Conservation (phyloP, 139 green algal genomes). For the Chlorella sp. region DNA sequence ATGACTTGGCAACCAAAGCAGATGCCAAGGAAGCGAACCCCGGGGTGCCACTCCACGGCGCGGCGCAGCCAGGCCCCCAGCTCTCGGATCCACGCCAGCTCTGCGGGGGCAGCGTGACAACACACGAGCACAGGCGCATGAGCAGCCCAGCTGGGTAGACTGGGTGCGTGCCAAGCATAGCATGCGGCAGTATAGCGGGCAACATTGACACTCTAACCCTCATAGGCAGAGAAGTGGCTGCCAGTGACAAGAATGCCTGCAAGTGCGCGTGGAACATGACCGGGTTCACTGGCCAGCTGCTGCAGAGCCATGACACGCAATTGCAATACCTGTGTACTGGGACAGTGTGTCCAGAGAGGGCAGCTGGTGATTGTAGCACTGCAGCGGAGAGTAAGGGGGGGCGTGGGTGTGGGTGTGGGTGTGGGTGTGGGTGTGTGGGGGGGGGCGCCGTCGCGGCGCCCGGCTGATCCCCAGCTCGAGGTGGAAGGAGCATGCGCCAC, state of each 20-base stretch:
- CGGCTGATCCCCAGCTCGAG: too few species aligned
- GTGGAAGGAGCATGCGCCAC: too few species aligned
- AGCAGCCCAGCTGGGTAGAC: too few species aligned
- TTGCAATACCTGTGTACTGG: conserved; percentile 15
- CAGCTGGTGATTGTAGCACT: conserved; percentile 29
- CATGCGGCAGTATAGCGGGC: too few species aligned
- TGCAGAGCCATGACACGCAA: neutral
- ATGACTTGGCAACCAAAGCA: conserved; percentile 61
- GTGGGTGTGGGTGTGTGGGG: too few species aligned
- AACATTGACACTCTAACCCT: too few species aligned
- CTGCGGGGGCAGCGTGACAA: too few species aligned
- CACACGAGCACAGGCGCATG: too few species aligned
- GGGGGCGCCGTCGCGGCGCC: too few species aligned
- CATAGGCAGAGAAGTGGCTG: conserved; percentile 50
- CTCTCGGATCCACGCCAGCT: conserved; percentile 41
- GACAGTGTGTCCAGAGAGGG: conserved; percentile 23
- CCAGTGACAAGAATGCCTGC: conserved; percentile 33
- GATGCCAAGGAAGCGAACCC: conserved; percentile 41
- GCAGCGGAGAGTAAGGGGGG: too few species aligned
- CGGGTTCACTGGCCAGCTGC: neutral
- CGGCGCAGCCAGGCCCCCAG: conserved; percentile 34
- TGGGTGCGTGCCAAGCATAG: too few species aligned
- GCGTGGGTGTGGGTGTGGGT: too few species aligned
- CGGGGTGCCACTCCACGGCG: neutral
- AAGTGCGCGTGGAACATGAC: neutral